These are phyloP conservation scores for Populus hybrid DNA, from an alignment of 441 rosid genomes.

Conservation along the genomic window DNA sequence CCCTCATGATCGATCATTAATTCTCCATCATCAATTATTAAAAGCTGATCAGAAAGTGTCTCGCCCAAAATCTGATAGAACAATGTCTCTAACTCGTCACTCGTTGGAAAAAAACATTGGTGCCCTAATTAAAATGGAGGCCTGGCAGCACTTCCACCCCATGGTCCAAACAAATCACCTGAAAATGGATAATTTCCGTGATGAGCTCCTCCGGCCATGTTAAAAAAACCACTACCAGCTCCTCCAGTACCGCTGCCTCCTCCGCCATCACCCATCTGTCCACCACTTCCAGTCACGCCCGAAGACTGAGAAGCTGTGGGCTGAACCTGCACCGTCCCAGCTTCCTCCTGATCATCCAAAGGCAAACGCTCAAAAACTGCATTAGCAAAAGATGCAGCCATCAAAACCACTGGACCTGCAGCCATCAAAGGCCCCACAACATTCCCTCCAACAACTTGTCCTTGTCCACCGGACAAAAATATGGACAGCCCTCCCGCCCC, in stretches of 20 bases:
- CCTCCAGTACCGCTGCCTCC: conserved; percentile 22
- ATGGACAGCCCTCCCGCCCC: conserved; percentile 58
- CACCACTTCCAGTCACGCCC: conserved; percentile 50
- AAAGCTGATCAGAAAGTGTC: background rate
- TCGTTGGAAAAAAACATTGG: background rate
- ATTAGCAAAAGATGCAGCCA: conserved; percentile 60
- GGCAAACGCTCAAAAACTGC: conserved; percentile 69
- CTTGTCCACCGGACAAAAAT: conserved; percentile 58
- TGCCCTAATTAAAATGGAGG: conserved; percentile 41
- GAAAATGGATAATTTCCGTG: conserved; percentile 47
- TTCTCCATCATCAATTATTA: background rate
- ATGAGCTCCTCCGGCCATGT: conserved; percentile 30
- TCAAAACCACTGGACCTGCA: conserved; percentile 49
- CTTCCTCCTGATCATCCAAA: conserved; percentile 41
- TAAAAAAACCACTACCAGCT: conserved; percentile 22
- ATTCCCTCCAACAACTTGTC: conserved; percentile 62
- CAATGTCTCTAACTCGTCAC: background rate
- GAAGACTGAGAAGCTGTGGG: conserved; percentile 56
- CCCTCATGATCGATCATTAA: background rate
- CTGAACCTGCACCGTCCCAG: conserved; percentile 29
- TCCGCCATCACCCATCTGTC: conserved; percentile 44
- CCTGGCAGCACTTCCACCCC: conserved; percentile 51
- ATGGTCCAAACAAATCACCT: conserved; percentile 60
- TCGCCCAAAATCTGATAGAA: background rate
- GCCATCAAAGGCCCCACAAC: conserved; percentile 56